Evolutionary conservation across 139 green algal genomes (phyloP), one percentile per base, ranked within the genome.

Genomic region (Haematococcus lacustris): DNA sequence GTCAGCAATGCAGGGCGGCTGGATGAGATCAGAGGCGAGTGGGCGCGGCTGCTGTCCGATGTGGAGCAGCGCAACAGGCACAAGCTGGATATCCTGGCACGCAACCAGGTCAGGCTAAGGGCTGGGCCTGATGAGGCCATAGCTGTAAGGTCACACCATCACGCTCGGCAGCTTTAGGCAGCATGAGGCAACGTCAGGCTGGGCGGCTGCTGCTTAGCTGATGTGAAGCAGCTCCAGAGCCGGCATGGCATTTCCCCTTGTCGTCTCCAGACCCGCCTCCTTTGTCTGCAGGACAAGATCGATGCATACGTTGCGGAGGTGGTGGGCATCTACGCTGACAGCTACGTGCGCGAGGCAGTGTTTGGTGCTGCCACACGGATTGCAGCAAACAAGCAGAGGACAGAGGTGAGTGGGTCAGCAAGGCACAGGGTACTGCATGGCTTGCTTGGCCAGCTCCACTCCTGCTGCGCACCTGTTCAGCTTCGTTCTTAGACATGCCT

Each of bases 271-370:
- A 59, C 47, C 13, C 47, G 47, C 47, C 21, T 13, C 47, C 21
- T 13, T 59, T 34, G 6, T 66, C 21, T 25, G 59, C 59, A 66
- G 28, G 70, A n/a, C 51, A 35, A 47, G 51, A 26, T 70, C 35
- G 65, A 79, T 40, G 23, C 51, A 9, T 81, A 79, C 62, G 17
- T 26, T 2, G 30, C 35, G 0, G 71, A 71, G 0, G 67, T 84
- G n/a, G 41, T 79, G 38, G 62, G 43, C 1, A 33, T 61, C 32
- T 84, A 84, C 61, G 74, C 74, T 2, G 37, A 64, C 23, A 37
- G n/a, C 26, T 76, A 81, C n/a, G n/a, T 78, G 37, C 77, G 68
- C 7, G 74, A 84, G 32, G 67, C 76, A 3, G 61, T 84, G 35
- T 35, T 66, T 13, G 79, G 74, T 3, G 51, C 41, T 2, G 71